phyloP scores from a whole-genome alignment of 2,329 filamentous ascomycete genomes.

The Teratosphaeria zuluensis region DNA sequence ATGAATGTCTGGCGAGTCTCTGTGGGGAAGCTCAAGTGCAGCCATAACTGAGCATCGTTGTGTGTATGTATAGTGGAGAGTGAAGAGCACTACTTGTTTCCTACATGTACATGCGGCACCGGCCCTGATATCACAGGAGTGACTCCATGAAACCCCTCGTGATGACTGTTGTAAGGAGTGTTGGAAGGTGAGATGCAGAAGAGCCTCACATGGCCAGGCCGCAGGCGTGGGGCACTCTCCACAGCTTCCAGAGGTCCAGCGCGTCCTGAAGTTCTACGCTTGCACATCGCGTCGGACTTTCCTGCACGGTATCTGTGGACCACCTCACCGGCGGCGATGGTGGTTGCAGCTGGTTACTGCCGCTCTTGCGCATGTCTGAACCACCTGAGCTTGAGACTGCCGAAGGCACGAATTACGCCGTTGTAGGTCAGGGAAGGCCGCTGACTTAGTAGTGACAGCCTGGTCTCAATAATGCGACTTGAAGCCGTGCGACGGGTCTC shows the following conservation, averaged over 20 bases:
- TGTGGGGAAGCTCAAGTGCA: constrained; percentile 30
- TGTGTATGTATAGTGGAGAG: background rate
- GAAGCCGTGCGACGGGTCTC: background rate
- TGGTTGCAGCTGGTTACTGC: background rate
- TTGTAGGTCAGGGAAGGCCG: background rate
- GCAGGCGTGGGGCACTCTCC: background rate
- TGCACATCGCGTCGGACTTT: background rate
- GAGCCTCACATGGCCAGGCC: background rate
- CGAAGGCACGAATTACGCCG: background rate
- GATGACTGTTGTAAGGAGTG: too few relatives aligned
- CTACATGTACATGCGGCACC: background rate
- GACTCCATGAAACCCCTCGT: too few relatives aligned
- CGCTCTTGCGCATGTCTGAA: background rate
- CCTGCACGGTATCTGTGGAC: background rate
- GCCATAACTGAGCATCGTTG: background rate
- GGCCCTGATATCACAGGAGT: background rate
- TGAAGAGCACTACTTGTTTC: background rate
- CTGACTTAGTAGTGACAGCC: background rate
- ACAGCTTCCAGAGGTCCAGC: too few relatives aligned
- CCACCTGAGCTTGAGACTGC: background rate
- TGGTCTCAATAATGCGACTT: background rate
- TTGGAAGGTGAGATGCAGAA: too few relatives aligned
- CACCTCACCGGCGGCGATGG: background rate
- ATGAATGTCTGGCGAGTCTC: constrained; percentile 41
- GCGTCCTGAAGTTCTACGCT: too few relatives aligned